Evolutionary conservation across 176 grass and related monocot genomes (phyloP).

Genomic region (Hsuehochloa calcarea): DNA sequence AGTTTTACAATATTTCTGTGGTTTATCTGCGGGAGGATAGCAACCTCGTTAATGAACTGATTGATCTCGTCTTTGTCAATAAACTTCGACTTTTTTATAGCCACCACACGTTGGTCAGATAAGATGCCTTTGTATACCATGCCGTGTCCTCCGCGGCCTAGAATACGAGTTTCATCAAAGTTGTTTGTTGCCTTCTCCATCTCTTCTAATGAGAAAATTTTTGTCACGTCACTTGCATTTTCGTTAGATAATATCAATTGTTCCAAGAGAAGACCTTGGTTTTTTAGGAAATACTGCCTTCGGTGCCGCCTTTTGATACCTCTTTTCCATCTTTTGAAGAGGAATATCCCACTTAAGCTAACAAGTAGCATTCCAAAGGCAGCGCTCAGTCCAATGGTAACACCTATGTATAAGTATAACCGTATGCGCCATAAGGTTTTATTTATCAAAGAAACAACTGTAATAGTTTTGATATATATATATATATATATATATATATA

Average conservation of each 20-base stretch:
- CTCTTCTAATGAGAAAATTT: neutral
- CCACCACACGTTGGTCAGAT: neutral
- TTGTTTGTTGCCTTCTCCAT: neutral
- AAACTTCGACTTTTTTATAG: neutral
- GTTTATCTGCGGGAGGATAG: neutral
- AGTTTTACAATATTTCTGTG: neutral
- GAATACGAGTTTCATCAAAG: neutral
- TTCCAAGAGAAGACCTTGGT: neutral
- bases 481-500: too few species aligned
- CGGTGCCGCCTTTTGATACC: neutral
- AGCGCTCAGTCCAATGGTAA: too few species aligned
- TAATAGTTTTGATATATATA: too few species aligned
- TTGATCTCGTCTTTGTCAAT: neutral
- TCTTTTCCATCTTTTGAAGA: neutral
- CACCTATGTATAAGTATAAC: too few species aligned
- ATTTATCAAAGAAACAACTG: too few species aligned
- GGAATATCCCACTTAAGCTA: too few species aligned
- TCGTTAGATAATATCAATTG: neutral
- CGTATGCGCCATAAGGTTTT: too few species aligned
- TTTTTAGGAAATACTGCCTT: neutral
- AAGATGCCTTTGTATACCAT: too few species aligned
- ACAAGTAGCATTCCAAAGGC: too few species aligned
- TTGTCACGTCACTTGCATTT: neutral
- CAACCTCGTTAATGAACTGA: neutral
- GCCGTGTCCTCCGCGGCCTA: neutral